Evolutionary conservation across 108 stramenopile species (phyloP).

Genomic region (Aureococcus anophagefferens): DNA sequence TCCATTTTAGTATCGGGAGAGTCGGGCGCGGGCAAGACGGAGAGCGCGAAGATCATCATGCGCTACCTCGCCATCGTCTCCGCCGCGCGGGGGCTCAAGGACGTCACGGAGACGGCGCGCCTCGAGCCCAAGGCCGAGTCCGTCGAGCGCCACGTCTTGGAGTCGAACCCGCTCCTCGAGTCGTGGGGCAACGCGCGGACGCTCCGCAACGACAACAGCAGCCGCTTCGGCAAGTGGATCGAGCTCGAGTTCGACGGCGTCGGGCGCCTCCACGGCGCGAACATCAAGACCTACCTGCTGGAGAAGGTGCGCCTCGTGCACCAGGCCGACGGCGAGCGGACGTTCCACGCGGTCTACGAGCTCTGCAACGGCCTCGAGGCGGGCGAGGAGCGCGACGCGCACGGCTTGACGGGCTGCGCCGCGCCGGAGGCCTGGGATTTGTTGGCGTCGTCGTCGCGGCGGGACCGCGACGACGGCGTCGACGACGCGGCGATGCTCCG

Average conservation of each 20-base stretch:
- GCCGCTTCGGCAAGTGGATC: too few species aligned
- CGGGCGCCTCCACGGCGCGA: slow-evolving; percentile 57
- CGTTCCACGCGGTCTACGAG: not conserved
- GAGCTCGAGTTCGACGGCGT: slow-evolving; percentile 47
- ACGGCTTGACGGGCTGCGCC: too few species aligned
- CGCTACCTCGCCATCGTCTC: slow-evolving; percentile 39
- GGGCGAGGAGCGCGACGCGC: slow-evolving; percentile 11
- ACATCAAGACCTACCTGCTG: slow-evolving; percentile 64
- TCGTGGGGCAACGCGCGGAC: slow-evolving; percentile 42
- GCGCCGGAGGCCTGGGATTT: too few species aligned
- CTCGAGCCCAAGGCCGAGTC: not conserved
- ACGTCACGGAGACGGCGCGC: too few species aligned
- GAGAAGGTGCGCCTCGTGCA: slow-evolving; percentile 67
- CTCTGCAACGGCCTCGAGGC: slow-evolving; percentile 14
- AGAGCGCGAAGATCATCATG: slow-evolving; percentile 69
- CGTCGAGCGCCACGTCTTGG: slow-evolving; percentile 25
- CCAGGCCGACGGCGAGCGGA: slow-evolving; percentile 49
- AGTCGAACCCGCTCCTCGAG: slow-evolving; percentile 40
- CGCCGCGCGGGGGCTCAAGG: too few species aligned
- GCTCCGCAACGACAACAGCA: slow-evolving; percentile 31
- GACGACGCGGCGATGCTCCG: too few species aligned
- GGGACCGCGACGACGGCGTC: too few species aligned
- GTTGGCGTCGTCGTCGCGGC: slow-evolving; percentile 17
- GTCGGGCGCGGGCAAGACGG: slow-evolving; percentile 74
- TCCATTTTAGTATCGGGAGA: slow-evolving; percentile 62